Conservation (phyloP, 2,329 filamentous ascomycete genomes). For the Exophiala dermatitidis region DNA sequence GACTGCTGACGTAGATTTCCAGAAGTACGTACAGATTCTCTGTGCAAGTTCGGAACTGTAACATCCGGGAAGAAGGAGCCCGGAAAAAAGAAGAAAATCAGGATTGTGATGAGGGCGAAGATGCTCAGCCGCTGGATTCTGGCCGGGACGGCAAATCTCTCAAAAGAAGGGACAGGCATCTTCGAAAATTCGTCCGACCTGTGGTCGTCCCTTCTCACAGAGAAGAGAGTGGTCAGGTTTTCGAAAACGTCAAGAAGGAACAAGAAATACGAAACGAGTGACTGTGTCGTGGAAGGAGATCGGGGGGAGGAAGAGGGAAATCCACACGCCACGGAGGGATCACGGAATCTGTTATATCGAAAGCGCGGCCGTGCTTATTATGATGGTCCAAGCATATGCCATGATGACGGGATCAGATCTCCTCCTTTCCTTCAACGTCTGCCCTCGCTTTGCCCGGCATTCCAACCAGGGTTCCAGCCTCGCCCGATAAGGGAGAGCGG, state of each 20-base stretch:
- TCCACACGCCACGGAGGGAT: slow-evolving; percentile 2
- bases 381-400: neutral
- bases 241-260: slow-evolving; percentile 1
- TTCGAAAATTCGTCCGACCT: neutral
- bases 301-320: neutral
- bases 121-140: slow-evolving; percentile 17
- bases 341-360: slow-evolving; percentile 14
- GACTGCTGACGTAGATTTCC: neutral
- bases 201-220: slow-evolving; percentile 4
- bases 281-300: neutral
- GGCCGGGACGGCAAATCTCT: slow-evolving; percentile 17
- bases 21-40: slow-evolving; percentile 2
- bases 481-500: slow-evolving; percentile 2
- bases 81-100: slow-evolving; percentile 17
- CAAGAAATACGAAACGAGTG: neutral
- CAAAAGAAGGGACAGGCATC: slow-evolving; percentile 16
- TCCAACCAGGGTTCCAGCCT: slow-evolving; percentile 15
- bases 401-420: slow-evolving; percentile 1
- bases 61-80: slow-evolving; percentile 13
- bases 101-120: slow-evolving; percentile 12
- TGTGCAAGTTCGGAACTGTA: slow-evolving; percentile 6
- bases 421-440: slow-evolving; percentile 9
- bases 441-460: slow-evolving; percentile 7
- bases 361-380: neutral
- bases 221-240: neutral